Evolutionary conservation across 441 rosid species (phyloP), one percentile per base, ranked within the genome.

Genomic region (Lepidium campestre): DNA sequence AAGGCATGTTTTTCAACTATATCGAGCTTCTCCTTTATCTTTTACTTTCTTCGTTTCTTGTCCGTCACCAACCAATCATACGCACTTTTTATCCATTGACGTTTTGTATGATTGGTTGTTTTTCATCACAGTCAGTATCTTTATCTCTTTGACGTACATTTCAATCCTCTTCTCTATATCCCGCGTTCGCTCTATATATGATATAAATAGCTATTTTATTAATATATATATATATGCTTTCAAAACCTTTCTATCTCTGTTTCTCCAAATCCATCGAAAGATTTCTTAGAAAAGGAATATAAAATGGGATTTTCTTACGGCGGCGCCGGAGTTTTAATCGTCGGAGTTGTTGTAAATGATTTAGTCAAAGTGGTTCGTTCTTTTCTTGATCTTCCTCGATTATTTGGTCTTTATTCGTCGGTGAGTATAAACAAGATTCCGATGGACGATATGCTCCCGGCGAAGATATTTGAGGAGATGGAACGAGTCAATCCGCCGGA

Each of bases 391-490:
- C 2, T 17, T 29, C 27, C 63, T 60, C 77, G 46, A 53, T 52
- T 52, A 2, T 44, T 50, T 19, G 49, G 41, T 35, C 55, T 34
- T 34, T 49, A 15, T 41, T 50, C 39, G 20, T 32, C 61, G 14
- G 57, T 50, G 12, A 25, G 5, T 14, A 4, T 4, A 4, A 65
- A 66, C 62, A 73, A 73, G 22, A 59, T 77, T 76, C 82, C 88
- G 67, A 83, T 89, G 79, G 95, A 89, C 22, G 98, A 92, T 25
- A 78, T 92, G 75, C 83, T 92, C 7, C 95, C 93, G 5, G 84
- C 88, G 11, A 68, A 57, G 32, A 80, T 76, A 71, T 83, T 81
- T 65, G 81, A 83, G 70, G 91, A 82, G 4, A 74, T 86, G 32
- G 67, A 37, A 60, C 61, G 46, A 41, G 13, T 29, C 6, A 82